phyloP scores from a whole-genome alignment of 2,329 filamentous ascomycete genomes.

The Trichoderma brevicompactum region DNA sequence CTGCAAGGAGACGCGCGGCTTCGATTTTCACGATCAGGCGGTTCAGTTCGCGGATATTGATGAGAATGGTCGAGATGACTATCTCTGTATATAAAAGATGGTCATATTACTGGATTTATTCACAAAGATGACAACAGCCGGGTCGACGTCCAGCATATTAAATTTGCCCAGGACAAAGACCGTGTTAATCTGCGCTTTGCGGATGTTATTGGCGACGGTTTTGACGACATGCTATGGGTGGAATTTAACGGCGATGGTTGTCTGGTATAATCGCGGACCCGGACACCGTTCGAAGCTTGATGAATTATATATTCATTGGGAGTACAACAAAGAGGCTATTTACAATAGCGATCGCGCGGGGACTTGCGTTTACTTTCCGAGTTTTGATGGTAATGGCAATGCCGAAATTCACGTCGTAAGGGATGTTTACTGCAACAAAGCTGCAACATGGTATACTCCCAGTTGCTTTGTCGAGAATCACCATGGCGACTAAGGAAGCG shows the following conservation, averaged over 20 bases:
- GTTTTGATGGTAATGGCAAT: background rate
- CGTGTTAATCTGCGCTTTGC: background rate
- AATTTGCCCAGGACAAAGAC: background rate
- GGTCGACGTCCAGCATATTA: background rate
- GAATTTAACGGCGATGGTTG: background rate
- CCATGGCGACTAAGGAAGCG: background rate
- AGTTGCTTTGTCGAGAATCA: background rate
- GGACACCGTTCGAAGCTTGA: background rate
- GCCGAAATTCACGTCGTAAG: background rate
- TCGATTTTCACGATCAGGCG: background rate
- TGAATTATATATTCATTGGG: background rate
- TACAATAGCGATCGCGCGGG: background rate
- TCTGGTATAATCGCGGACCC: conserved; percentile 8
- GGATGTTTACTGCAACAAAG: background rate
- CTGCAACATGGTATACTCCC: background rate
- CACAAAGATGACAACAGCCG: background rate
- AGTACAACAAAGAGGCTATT: background rate
- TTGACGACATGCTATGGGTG: background rate
- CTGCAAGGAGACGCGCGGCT: background rate
- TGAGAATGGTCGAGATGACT: background rate
- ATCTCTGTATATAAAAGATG: background rate
- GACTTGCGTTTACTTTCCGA: background rate
- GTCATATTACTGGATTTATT: background rate
- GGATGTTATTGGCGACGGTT: background rate
- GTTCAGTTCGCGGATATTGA: background rate